phyloP scores from a whole-genome alignment of 805 yeast genomes.

The Brettanomyces naardenensis region DNA sequence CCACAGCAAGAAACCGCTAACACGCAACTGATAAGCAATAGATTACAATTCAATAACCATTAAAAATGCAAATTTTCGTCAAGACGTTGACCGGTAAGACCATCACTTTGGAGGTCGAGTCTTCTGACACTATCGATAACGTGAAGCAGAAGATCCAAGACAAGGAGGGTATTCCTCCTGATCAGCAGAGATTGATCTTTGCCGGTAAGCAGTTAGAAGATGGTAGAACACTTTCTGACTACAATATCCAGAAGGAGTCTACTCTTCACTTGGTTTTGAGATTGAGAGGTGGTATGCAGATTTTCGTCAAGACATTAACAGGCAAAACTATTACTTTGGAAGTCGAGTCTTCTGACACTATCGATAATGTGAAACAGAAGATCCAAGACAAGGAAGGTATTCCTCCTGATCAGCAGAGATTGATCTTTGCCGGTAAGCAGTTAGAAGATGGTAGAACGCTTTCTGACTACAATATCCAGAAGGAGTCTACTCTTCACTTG shows the following conservation, averaged over 20 bases:
- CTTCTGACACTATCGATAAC: conserved; percentile 95
- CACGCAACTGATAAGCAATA: neutral
- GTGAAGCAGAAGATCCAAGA: conserved; percentile 48
- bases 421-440: conserved; percentile 96
- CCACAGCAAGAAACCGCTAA: neutral
- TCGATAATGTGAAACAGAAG: conserved; percentile 93
- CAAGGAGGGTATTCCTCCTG: conserved; percentile 38
- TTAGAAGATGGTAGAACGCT: conserved; percentile 94
- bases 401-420: conserved; percentile 97
- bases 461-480: conserved; percentile 96
- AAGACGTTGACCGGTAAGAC: conserved; percentile 36
- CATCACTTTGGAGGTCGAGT: conserved; percentile 28
- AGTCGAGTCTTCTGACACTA: conserved; percentile 96
- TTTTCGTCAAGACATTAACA: conserved; percentile 48
- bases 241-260: conserved; percentile 40
- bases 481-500: conserved; percentile 93
- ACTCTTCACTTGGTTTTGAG: conserved; percentile 76
- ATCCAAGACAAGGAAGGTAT: conserved; percentile 97
- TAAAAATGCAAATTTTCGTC: conserved; percentile 44
- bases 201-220: conserved; percentile 43
- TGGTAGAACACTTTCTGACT: conserved; percentile 95
- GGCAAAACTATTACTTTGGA: conserved; percentile 77
- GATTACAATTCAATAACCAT: neutral
- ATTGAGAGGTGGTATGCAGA: conserved; percentile 82
- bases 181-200: conserved; percentile 36